phyloP scores from a whole-genome alignment of 1,284 basidiomycete genomes.

The Marasmius sp. region DNA sequence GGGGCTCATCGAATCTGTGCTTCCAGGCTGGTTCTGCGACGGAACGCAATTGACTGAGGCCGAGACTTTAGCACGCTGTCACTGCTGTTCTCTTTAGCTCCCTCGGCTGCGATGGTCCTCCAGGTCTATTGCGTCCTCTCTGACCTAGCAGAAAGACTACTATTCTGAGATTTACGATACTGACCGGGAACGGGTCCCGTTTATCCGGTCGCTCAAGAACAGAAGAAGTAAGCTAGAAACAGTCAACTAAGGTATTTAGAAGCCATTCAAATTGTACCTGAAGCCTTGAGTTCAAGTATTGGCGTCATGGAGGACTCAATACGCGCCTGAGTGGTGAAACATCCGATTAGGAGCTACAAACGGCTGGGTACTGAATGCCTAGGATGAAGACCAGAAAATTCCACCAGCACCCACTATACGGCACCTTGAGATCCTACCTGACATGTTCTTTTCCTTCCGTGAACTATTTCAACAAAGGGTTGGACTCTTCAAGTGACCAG shows the following conservation, averaged over 20 bases:
- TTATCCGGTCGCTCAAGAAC: background rate
- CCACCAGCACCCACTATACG: background rate
- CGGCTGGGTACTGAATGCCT: background rate
- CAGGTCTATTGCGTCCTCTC: background rate
- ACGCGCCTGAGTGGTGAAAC: background rate
- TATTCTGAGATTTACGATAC: background rate
- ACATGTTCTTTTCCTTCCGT: background rate
- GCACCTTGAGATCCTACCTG: background rate
- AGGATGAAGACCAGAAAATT: background rate
- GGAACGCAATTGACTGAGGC: background rate
- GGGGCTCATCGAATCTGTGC: too few relatives aligned
- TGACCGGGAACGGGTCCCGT: background rate
- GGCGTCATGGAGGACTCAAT: background rate
- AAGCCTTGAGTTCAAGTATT: background rate
- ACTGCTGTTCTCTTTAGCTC: background rate
- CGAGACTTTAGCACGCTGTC: background rate
- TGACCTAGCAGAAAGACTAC: background rate
- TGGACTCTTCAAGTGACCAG: background rate
- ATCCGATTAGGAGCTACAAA: background rate
- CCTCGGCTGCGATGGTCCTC: background rate
- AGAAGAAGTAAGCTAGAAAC: background rate
- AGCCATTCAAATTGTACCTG: background rate
- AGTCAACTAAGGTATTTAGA: background rate
- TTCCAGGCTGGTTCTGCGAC: background rate
- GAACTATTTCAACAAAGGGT: background rate